phyloP scores from a whole-genome alignment of 306 rosid genomes.

The Astragalus glycyphyllos region DNA sequence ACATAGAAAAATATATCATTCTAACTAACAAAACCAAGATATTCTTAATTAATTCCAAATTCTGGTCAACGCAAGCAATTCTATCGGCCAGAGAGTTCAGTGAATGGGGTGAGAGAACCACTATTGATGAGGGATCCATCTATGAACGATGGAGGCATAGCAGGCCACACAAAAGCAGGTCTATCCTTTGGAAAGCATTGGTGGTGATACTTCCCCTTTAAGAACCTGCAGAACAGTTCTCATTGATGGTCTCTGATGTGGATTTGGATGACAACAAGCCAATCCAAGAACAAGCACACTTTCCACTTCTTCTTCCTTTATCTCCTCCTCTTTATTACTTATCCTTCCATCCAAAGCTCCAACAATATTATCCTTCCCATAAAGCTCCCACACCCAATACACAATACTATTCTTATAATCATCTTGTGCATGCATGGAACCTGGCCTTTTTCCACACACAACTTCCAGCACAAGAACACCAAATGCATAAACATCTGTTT shows the following conservation, averaged over 20 bases:
- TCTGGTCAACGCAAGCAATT: neutral
- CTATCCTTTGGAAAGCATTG: slow-evolving; percentile 54
- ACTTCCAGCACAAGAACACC: slow-evolving; percentile 75
- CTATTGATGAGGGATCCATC: slow-evolving; percentile 16
- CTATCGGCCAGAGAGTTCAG: slow-evolving; percentile 58
- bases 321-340: slow-evolving; percentile 2
- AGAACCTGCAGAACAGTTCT: slow-evolving; percentile 65
- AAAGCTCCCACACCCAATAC: slow-evolving; percentile 72
- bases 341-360: slow-evolving; percentile 56
- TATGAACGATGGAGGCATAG: slow-evolving; percentile 60
- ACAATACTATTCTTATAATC: slow-evolving; percentile 64
- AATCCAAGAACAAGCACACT: slow-evolving; percentile 62
- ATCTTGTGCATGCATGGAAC: slow-evolving; percentile 44
- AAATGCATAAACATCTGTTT: slow-evolving; percentile 79
- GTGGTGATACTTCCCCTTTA: slow-evolving; percentile 62
- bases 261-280: slow-evolving; percentile 87
- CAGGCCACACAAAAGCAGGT: slow-evolving; percentile 80
- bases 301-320: slow-evolving; percentile 30
- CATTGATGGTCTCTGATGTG: slow-evolving; percentile 72
- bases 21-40: neutral
- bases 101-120: slow-evolving; percentile 43
- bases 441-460: slow-evolving; percentile 67
- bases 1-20: too few relatives aligned
- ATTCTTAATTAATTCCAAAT: slow-evolving; percentile 7
- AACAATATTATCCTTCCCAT: slow-evolving; percentile 49